Base-by-base conservation (phyloP, 2,329 filamentous ascomycete species). In the Phyllosticta paracitricarpa region DNA sequence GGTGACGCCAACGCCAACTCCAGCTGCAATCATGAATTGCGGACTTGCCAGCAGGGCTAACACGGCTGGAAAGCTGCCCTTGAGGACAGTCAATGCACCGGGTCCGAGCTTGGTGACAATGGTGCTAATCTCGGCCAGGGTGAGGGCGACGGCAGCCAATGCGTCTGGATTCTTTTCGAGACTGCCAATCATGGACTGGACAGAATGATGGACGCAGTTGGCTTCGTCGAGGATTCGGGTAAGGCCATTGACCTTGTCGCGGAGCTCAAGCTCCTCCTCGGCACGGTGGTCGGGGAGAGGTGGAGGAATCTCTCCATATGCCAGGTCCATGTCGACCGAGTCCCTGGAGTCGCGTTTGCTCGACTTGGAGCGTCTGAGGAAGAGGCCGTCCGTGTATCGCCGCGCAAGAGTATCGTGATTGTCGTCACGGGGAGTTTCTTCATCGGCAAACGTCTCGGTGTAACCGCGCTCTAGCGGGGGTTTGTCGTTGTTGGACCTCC, bases 21-120 rank as follows among this genome's bases (percentile, higher is more conserved):
- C 89, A 0, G 89, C 91, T 3, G 91, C 91, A 68, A 99, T 96
- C 65, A 97, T 83, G 71, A 99, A 99, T 70, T 99, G 91, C 0
- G 94, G 94, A 61, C 88, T 92, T 0, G 90, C 86, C 3, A 99
- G 83, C 24, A 99, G 82, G 0, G 88, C 89, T 67, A 96, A 93
- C 22, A 96, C 86, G 7, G 89, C 88, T 0, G 94, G 94, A 48
- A 91, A 93, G 22, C 86, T 86, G 51, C 84, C 82, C 75, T 96
- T 95, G 69, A 97, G 77, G 1, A 87, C 78, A 10, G 82, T 78
- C 6, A 99, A 77, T 22, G 93, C 89, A 1, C 85, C 84, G 0
- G 94, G 94, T 0, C 89, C 89, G 82, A 97, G 87, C 72, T 96
- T 96, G 58, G 84, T 82, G 0, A 91, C 81, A 3, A 97, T 75